Base-by-base conservation (phyloP, 2,329 filamentous ascomycete genomes). In the Claviceps citrina region DNA sequence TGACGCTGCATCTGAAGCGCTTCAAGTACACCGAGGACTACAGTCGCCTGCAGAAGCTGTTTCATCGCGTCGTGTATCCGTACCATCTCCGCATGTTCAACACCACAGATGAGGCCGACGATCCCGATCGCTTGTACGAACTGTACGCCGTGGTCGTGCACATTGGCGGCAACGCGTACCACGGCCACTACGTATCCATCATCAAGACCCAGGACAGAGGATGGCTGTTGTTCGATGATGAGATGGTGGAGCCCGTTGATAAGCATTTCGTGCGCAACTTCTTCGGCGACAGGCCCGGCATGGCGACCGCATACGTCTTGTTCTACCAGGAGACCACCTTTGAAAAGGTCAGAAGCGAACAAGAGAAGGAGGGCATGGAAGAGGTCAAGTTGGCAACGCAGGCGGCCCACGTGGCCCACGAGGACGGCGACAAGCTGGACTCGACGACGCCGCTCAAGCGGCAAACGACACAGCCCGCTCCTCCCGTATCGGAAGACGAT, bases 1-100 rank as follows among this genome's bases (percentile, higher is more conserved):
- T 98, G 47, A 87, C 91, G 4, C 65, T 98, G 43, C 91, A 98
- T 56, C 64, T 98, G 46, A 98, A 98, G 63, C 77, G 91, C 42
- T 98, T 98, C 68, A 96, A 96, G 63, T 98, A 95, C 56, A 95
- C 89, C 2, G 91, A 96, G 56, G 89, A 96, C 58, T 76, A 93
- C 54, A 91, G 87, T 48, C 76, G 87, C 40, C 65, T 98, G 46
- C 87, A 96, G 58, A 98, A 98, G 62, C 72, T 98, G 32, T 96
- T 96, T 57, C 89, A 98, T 59, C 76, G 89, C 32, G 91, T 98
- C 12, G 85, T 95, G 5, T 98, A 98, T 55, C 91, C 91, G 0
- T 98, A 95, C 55, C 84, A 98, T 54, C 71, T 98, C 31, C 84
- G 91, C 41, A 77, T 98, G 56, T 95, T 96, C 65, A 96, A 96